Base-by-base conservation (phyloP, 2,329 filamentous ascomycete species). In the Podosphaera fusca region DNA sequence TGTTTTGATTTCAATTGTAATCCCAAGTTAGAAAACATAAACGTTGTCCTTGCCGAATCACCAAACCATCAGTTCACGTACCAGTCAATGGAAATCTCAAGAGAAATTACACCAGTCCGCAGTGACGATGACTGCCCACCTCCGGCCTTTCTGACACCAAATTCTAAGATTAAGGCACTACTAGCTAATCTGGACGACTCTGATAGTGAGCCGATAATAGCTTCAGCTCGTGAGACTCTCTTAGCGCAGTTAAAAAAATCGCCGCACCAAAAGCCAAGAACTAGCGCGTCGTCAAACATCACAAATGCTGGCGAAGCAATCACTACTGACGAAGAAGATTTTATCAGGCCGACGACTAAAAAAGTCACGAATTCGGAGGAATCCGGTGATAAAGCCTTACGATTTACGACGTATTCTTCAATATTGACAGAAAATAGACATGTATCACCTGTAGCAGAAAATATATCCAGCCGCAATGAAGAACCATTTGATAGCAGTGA, bases 341-440 rank as follows among this genome's bases (percentile, higher is more conserved):
- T 76, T 53, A 68, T 75, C 2, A 71, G 72, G 50, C 83, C 83
- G 0, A 75, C 76, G 57, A 82, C 82, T 31, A 76, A 77, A 56
- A 72, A 86, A 62, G 82, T 82, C 10, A 75, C 82, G 14, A 74
- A 79, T 55, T 61, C 59, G 7, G 63, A 62, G 10, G 58, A 60
- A 9, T 60, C 61, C 21, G 55, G 46, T 10, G 50, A 57, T 29
- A 50, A 53, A 10, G 65, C 62, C 7, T 62, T 21, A 21, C 21
- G 21, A 21, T 21, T 1, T 21, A 21, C 21, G 21, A 21, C 21
- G 21, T 21, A 21, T 21, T 21, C 21, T 21, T 21, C 62, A 31
- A 69, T 70, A 3, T 67, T 69, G 55, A 70, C 74, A 58, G 70
- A 72, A 58, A 69, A 72, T 40, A 73, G 66, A 63, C 72, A 70